Evolutionary conservation across 495 filamentous ascomycete species (phyloP).

Genomic region (Hamigera avellanea): DNA sequence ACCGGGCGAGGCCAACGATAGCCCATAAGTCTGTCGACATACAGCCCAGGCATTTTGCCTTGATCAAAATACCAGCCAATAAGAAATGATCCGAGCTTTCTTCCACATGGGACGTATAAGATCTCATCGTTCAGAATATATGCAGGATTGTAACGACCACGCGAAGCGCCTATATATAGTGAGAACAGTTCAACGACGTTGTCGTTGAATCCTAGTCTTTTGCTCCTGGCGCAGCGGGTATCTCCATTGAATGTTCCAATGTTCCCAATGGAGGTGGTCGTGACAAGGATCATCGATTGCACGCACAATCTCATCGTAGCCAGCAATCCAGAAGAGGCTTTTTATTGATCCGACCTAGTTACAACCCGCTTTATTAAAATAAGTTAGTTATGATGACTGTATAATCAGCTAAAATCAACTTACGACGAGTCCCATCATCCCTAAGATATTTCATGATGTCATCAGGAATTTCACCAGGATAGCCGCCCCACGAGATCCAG

Average conservation of each 20-base stretch:
- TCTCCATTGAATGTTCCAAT: too few species aligned
- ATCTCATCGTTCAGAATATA: not conserved
- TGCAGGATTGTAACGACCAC: too few species aligned
- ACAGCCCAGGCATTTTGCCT: not conserved
- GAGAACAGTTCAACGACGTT: too few species aligned
- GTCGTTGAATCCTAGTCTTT: too few species aligned
- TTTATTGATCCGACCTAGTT: not conserved
- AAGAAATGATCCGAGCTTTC: not conserved
- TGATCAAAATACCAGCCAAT: not conserved
- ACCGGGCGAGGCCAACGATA: not conserved
- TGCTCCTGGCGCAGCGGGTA: too few species aligned
- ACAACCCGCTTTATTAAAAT: too few species aligned
- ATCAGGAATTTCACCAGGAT: not conserved
- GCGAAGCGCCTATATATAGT: too few species aligned
- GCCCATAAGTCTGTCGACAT: not conserved
- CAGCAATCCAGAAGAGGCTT: not conserved
- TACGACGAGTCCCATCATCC: not conserved
- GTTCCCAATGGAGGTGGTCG: too few species aligned
- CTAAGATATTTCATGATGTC: not conserved
- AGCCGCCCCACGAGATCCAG: not conserved
- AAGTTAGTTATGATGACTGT: not conserved
- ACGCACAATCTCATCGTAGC: slow-evolving; percentile 1
- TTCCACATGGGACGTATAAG: not conserved
- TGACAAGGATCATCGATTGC: not conserved
- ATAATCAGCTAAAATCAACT: not conserved